Evolutionary conservation across 805 yeast genomes (phyloP).

Genomic region (Hanseniaspora clermontiae): DNA sequence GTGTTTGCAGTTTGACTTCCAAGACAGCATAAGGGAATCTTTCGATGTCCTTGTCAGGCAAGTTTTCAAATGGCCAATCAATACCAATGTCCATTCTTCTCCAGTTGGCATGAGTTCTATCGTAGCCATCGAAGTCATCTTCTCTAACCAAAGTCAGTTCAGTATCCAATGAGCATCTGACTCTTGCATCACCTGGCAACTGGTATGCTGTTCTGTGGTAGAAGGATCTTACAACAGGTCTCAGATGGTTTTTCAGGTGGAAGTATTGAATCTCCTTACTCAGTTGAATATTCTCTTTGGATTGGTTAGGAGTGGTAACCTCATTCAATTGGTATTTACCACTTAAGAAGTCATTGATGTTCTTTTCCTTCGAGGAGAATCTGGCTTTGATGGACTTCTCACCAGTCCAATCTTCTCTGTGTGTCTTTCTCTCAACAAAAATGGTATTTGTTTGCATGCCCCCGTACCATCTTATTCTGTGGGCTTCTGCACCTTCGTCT

Average conservation of each 20-base stretch:
- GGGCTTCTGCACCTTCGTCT: conserved; percentile 98
- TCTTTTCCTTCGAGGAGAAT: conserved; percentile 80
- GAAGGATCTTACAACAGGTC: conserved; percentile 93
- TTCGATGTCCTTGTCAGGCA: conserved; percentile 73
- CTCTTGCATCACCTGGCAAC: conserved; percentile 98
- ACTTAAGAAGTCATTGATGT: conserved; percentile 68
- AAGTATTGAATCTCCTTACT: conserved; percentile 91
- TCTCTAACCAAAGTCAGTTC: conserved; percentile 96
- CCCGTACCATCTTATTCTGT: conserved; percentile 97
- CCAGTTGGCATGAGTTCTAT: conserved; percentile 90
- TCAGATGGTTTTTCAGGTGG: conserved; percentile 63
- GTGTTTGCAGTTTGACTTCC: conserved; percentile 95
- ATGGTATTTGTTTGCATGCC: conserved; percentile 88
- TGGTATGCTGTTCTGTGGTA: conserved; percentile 98
- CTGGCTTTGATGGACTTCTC: conserved; percentile 98
- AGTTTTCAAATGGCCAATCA: conserved; percentile 84
- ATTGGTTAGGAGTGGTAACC: conserved; percentile 42
- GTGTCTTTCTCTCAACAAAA: conserved; percentile 94
- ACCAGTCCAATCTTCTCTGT: conserved; percentile 99
- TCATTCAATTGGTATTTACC: conserved; percentile 74
- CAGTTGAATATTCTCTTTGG: conserved; percentile 59
- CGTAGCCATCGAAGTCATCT: conserved; percentile 86
- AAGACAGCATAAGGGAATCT: conserved; percentile 95
- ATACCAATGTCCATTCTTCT: conserved; percentile 97
- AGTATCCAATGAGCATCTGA: conserved; percentile 93